phyloP scores from a whole-genome alignment of 2,329 filamentous ascomycete species.

The Arthrinium puccinioides region DNA sequence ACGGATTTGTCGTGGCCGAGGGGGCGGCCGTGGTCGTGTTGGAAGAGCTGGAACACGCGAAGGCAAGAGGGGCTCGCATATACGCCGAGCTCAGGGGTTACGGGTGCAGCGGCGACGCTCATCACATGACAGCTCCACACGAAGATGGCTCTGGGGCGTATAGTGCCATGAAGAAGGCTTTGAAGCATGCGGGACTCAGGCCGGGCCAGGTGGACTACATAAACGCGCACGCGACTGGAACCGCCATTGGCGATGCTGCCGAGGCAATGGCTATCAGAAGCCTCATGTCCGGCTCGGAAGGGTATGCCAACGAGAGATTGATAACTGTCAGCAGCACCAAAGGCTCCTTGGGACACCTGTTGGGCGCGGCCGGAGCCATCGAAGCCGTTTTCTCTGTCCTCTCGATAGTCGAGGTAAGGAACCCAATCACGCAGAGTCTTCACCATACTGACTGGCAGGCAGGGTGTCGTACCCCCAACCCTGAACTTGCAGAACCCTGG shows the following conservation, averaged over 20 bases:
- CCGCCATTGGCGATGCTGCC: slow-evolving; percentile 74
- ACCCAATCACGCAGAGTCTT: too few relatives aligned
- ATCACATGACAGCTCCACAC: slow-evolving; percentile 88
- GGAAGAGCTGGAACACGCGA: slow-evolving; percentile 87
- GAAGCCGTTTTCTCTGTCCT: slow-evolving; percentile 83
- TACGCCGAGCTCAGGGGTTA: slow-evolving; percentile 89
- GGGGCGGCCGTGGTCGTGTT: slow-evolving; percentile 82
- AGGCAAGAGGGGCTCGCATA: slow-evolving; percentile 66
- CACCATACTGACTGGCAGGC: too few relatives aligned
- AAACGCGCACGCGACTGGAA: slow-evolving; percentile 93
- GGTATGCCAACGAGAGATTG: slow-evolving; percentile 49
- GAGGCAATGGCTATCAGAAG: slow-evolving; percentile 78
- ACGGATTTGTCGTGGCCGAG: slow-evolving; percentile 89
- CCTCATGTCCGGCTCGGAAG: slow-evolving; percentile 68
- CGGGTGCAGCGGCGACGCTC: slow-evolving; percentile 80
- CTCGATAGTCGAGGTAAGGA: slow-evolving; percentile 66
- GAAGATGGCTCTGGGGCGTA: slow-evolving; percentile 76
- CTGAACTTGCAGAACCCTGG: slow-evolving; percentile 68
- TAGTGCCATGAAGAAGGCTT: slow-evolving; percentile 76
- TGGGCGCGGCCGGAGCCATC: slow-evolving; percentile 85
- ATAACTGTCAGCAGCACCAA: slow-evolving; percentile 92
- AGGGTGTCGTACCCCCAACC: slow-evolving; percentile 80
- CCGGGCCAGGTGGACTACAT: slow-evolving; percentile 78
- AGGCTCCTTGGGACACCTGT: slow-evolving; percentile 81
- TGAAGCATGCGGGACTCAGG: slow-evolving; percentile 62